Evolutionary conservation across 2,329 filamentous ascomycete genomes (phyloP), one percentile per base, ranked within the genome.

Genomic region (Mycosphaerella sp.): DNA sequence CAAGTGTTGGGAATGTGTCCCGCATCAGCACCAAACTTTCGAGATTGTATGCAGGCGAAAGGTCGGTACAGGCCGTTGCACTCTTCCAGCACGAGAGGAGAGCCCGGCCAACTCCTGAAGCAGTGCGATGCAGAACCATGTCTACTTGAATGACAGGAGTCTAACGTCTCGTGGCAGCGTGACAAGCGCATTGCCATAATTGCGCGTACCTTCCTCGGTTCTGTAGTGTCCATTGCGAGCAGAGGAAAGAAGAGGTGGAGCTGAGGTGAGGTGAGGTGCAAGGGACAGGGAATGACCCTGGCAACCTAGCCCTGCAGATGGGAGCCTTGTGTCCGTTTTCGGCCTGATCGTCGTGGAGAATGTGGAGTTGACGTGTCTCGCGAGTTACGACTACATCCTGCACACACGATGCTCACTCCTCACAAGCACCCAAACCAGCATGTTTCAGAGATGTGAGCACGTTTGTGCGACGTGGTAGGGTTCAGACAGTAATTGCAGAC

Each of bases 11-110:
- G 45, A 16, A 48, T 25, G 21, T 41, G 41, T 27, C 12, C 17
- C 39, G 30, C 45, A 37, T 49, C 27, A 41, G 45, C 39, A 49
- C 45, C 45, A 49, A 28, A 42, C 14, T 42, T 42, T n/a, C 28
- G 30, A 32, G 25, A 28, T 43, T 43, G 41, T 41, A 41, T 41
- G 39, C 39, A 41, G 39, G 16, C 21, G 39, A 9, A 41, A 14
- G 8, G 16, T 12, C 14, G 39, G 39, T 41, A 41, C 16, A 12
- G 16, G 39, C 39, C 39, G 39, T 41, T 41, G 39, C 21, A 21
- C 8, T 17, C 39, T 16, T 41, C 21, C 39, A 21, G 16, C 39
- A 27, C 39, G 18, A 41, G 17, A 41, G 18, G 37, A 40, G 37
- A 18, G 10, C 37, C 37, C 16, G 14, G 17, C 39, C 10, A 21